A percentile compares a stretch with the other conserved stretches of the same genome.
Conservation (phyloP, 2,329 filamentous ascomycete genomes). For the Alternaria angustiovoidea region DNA sequence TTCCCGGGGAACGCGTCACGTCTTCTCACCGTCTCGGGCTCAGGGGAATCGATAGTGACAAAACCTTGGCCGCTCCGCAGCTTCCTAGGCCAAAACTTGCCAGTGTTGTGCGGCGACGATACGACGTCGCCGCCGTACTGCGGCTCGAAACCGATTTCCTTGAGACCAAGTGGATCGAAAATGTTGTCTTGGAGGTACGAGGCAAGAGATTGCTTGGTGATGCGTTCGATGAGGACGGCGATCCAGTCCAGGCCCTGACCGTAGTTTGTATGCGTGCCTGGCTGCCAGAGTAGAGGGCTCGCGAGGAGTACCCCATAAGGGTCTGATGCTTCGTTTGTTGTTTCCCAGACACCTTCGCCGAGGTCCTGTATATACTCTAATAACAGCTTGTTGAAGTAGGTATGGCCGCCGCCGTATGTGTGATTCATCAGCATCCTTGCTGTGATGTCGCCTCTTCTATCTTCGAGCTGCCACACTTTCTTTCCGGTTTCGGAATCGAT, state of each 20-base stretch:
- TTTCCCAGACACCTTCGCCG: constrained; percentile 12
- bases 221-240: constrained; percentile 54
- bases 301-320: constrained; percentile 21
- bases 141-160: constrained; percentile 24
- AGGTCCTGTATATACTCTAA: constrained; percentile 22
- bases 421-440: constrained; percentile 57
- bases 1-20: background rate
- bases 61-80: background rate
- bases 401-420: constrained; percentile 57
- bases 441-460: constrained; percentile 25
- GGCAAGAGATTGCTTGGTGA: constrained; percentile 51
- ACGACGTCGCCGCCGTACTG: constrained; percentile 53
- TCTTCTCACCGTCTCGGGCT: background rate
- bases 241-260: constrained; percentile 61
- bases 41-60: background rate
- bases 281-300: constrained; percentile 44
- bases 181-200: constrained; percentile 29
- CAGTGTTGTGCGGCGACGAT: constrained; percentile 7
- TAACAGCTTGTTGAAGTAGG: constrained; percentile 46
- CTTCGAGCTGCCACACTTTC: constrained; percentile 23
- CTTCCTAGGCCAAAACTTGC: constrained; percentile 60
- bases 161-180: constrained; percentile 26
- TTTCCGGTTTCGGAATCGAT: constrained; percentile 1
- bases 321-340: constrained; percentile 24
- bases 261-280: constrained; percentile 56